Base-by-base conservation (phyloP, 83 land plant genomes). In the Larix sibirica region DNA sequence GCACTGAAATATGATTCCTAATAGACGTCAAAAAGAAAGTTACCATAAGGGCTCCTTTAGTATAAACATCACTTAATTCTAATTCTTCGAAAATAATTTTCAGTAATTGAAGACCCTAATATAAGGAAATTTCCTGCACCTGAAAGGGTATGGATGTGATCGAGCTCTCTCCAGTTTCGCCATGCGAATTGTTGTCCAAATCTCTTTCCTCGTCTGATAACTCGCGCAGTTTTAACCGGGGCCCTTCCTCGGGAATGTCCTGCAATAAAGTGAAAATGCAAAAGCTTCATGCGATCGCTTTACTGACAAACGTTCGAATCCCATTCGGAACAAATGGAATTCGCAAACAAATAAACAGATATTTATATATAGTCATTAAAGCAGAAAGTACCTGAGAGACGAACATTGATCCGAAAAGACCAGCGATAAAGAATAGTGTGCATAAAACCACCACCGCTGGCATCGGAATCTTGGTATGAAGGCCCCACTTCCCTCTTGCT, bases 141-240 rank as follows among this genome's bases (percentile, higher is more conserved):
- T 91, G 94, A 62, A 90, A 91, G 47, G 90, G 90, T 40, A 90
- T 84, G 62, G 81, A 61, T 21, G 84, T 63, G 18, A 85, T 18
- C 17, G 31, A 31, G 36, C 31, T 63, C 20, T 91, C 94, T 9
- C 94, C 94, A 65, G 88, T 90, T 63, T 74, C 84, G 64, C 94
- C 94, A 70, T 86, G 88, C 13, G 80, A 83, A 80, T 80, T 17
- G 23, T 21, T 62, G 36, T 18, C 62, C 58, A 65, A 6, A 31
- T 86, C 82, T 79, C 56, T 80, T 36, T 61, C 85, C n/a, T 33
- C 77, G 3, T 77, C 77, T 23, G 56, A 23, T 42, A 68, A 40
- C 76, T 85, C 88, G 76, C 83, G 47, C 74, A 81, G 80, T 81
- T 62, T 38, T 66, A 63, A 44, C 59, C 79, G 79, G n/a, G 80